phyloP scores from a whole-genome alignment of 176 grass and related monocot genomes.

The Carex cristatella region DNA sequence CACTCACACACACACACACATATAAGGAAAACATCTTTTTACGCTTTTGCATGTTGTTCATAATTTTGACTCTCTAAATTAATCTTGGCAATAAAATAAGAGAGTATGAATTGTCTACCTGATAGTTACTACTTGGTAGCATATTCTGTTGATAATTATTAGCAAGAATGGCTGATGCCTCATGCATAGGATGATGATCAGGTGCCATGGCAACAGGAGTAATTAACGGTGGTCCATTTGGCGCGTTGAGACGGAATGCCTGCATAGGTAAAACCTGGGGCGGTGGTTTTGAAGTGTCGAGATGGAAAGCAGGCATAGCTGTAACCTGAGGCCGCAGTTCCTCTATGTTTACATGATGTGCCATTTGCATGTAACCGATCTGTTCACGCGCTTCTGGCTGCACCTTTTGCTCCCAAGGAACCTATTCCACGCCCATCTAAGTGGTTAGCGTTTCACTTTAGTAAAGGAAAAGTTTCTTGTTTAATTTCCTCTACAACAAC shows the following conservation, averaged over 20 bases:
- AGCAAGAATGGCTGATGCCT: slow-evolving; percentile 33
- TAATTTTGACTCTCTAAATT: not conserved
- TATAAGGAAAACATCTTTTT: not conserved
- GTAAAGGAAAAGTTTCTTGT: not conserved
- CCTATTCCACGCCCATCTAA: slow-evolving; percentile 18
- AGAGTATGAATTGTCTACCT: slow-evolving; percentile 22
- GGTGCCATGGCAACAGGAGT: slow-evolving; percentile 39
- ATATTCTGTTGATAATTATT: slow-evolving; percentile 36
- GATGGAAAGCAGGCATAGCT: slow-evolving; percentile 30
- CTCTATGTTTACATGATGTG: slow-evolving; percentile 31
- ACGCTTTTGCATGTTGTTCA: not conserved
- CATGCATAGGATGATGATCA: slow-evolving; percentile 1
- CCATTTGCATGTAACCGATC: not conserved
- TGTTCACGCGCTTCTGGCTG: slow-evolving; percentile 35
- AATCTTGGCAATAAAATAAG: not conserved
- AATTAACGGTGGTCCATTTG: slow-evolving; percentile 20
- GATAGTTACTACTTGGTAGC: slow-evolving; percentile 20
- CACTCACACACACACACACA: too few species aligned
- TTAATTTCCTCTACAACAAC: not conserved
- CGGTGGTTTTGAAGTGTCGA: slow-evolving; percentile 22
- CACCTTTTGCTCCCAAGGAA: not conserved
- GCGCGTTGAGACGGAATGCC: slow-evolving; percentile 41
- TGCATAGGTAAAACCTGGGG: not conserved
- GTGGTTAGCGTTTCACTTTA: slow-evolving; percentile 17
- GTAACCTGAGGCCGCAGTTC: slow-evolving; percentile 20